phyloP scores from a whole-genome alignment of 495 filamentous ascomycete species.

The Jackrogersella multiformis region DNA sequence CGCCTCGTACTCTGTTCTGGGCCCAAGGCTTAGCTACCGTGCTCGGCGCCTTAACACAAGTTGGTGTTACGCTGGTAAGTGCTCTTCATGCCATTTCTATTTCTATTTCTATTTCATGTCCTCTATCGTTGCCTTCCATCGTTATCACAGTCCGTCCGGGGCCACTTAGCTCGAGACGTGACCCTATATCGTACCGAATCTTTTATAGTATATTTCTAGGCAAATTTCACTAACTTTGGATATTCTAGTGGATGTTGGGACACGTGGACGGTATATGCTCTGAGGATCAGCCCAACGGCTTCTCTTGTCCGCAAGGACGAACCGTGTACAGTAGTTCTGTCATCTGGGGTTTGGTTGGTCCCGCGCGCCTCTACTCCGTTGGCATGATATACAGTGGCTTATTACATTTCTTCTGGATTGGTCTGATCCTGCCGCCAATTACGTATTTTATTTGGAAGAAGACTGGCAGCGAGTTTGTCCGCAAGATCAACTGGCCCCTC shows the following conservation, averaged over 20 bases:
- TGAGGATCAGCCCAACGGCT: constrained; percentile 43
- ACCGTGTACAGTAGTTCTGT: constrained; percentile 46
- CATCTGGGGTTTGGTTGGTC: constrained; percentile 44
- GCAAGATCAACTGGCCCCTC: constrained; percentile 58
- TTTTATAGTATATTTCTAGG: not conserved
- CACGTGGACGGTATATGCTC: constrained; percentile 40
- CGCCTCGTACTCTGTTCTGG: constrained; percentile 40
- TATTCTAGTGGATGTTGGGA: constrained; percentile 49
- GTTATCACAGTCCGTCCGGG: no score
- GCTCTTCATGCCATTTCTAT: not conserved
- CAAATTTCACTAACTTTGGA: not conserved
- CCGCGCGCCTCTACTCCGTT: constrained; percentile 39
- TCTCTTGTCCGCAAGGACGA: constrained; percentile 42
- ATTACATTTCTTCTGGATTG: constrained; percentile 46
- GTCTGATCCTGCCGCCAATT: constrained; percentile 41
- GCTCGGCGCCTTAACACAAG: constrained; percentile 39
- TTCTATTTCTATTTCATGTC: no score
- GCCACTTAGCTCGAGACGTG: no score
- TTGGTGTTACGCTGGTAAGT: constrained; percentile 40
- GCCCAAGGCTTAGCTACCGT: constrained; percentile 42
- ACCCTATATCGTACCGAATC: no score
- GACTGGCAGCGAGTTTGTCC: constrained; percentile 41
- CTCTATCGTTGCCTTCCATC: no score
- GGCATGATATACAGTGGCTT: constrained; percentile 42
- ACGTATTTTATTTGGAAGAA: constrained; percentile 44